Base-by-base conservation (phyloP, 2,329 filamentous ascomycete species). In the Fusarium aywerte region DNA sequence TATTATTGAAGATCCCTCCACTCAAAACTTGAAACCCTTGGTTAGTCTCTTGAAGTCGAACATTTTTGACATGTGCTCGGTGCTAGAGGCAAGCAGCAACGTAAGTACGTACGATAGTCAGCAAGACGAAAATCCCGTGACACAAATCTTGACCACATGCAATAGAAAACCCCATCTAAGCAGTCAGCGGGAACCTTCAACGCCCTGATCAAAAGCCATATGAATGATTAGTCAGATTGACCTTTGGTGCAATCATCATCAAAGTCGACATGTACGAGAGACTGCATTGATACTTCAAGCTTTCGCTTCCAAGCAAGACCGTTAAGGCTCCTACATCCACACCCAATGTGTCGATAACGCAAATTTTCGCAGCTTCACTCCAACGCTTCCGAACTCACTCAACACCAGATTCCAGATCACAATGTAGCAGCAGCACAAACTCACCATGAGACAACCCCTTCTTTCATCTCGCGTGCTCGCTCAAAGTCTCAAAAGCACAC, bases 301-400 rank as follows among this genome's bases (percentile, higher is more conserved):
- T 56, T 43, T 27, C 18, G 39, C 20, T 52, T 44, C 15, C 7
- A 38, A 49, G 16, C 12, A 43, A 5, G 18, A 45, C 12, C 29
- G 18, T 38, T 51, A 4, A 13, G 13, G 13, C 7, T 3, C 23
- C 58, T 71, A 69, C 5, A 7, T 31, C 9, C 68, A 73, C 68
- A 27, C 70, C 64, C 25, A 45, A 25, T 32, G 68, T 73, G 42
- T 16, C 11, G 20, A 35, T 70, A 71, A 58, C 58, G 66, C 68
- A 71, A 73, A 73, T 68, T 73, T 73, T 73, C 50, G 35, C 67
- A n/a, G 44, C 35, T 42, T 56, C 44, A 50, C 31, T 40, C 39
- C 49, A 35, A 42, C 20, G 45, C 40, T 20, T 53, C 49, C 32
- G 13, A 44, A 31, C 54, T 51, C 48, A 45, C 54, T 59, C 62